Percentiles rank a stretch among this genome's conserved stretches.
These are phyloP conservation scores for Trichophyton simii DNA, from an alignment of 2,329 filamentous ascomycete species.

Conservation along the genomic window DNA sequence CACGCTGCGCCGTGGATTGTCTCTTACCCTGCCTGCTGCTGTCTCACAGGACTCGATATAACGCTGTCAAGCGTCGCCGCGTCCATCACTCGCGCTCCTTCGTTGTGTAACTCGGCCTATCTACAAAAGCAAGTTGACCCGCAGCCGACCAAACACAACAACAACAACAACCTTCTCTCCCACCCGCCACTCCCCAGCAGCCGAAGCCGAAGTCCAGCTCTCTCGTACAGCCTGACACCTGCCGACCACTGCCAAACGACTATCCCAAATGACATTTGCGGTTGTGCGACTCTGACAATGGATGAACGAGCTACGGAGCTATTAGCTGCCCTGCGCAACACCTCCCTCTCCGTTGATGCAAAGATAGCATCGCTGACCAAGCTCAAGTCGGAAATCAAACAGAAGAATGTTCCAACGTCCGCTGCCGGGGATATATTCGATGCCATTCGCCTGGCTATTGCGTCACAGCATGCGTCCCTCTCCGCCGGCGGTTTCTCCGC, in stretches of 20 bases:
- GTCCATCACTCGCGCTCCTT: not conserved
- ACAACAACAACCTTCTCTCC: not conserved
- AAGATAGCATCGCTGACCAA: conserved; percentile 60
- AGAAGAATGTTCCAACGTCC: conserved; percentile 70
- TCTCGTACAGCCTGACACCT: not conserved
- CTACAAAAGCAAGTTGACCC: not conserved
- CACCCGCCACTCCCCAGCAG: not conserved
- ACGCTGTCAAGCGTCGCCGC: not conserved
- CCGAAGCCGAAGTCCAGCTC: not conserved
- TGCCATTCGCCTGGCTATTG: conserved; percentile 60
- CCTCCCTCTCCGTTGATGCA: conserved; percentile 54
- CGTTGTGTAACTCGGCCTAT: not conserved
- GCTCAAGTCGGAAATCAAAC: conserved; percentile 82
- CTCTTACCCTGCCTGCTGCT: not conserved
- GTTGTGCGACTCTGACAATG: conserved; percentile 30
- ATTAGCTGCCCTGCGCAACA: conserved; percentile 44
- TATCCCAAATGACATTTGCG: conserved; percentile 12
- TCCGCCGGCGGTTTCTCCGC: conserved; percentile 77
- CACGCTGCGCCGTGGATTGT: not conserved
- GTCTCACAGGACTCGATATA: not conserved
- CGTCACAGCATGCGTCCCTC: conserved; percentile 63
- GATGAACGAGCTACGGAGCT: conserved; percentile 45
- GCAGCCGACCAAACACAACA: not conserved
- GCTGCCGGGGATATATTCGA: conserved; percentile 67
- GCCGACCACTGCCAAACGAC: not conserved